Evolutionary conservation across 1,139 yeast species (phyloP), one percentile per base, ranked within the genome.

Genomic region (Nakaseomyces kungkrabaensis): DNA sequence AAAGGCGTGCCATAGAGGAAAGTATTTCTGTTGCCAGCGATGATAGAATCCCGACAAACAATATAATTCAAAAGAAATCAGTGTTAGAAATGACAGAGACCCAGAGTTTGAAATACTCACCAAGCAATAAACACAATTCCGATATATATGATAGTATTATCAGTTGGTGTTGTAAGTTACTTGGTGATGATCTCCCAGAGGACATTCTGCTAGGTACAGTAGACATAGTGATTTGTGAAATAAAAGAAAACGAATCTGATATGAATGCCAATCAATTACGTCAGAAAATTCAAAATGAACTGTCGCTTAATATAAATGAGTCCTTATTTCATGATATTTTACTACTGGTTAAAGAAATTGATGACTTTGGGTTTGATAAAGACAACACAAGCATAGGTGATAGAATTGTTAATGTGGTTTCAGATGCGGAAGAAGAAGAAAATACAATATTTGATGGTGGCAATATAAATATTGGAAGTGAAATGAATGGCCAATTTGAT

Each of bases 191-290:
- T 60, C 74, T 77, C 11, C 75, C 85, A 1, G 80, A 79, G 45
- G 81, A 77, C 38, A 71, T 75, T 1, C 66, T 81, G 2, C 57
- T 75, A 4, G 73, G 77, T 26, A 81, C 71, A 9, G 79, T 94
- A 1, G 97, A 89, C 61, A 72, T 84, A 5, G 64, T 85, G 0
- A 65, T 89, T 42, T 82, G 78, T 53, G 67, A 76, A 0, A 64
- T 89, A 51, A 83, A 82, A 59, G 54, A 54, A 31, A 55, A 57
- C 49, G 60, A 52, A 52, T 75, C 69, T 49, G 85, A 70, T 48
- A 60, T 61, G 1, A 68, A 67, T 45, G 37, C 51, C 11, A 54
- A 53, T 6, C 46, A 48, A n/a, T 72, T 70, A 54, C 71, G 71
- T 51, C 57, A 59, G 40, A 66, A 66, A 31, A 59, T 78, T 1